Percentiles rank a stretch among this genome's conserved stretches.
Conservation (phyloP, 176 grass and related monocot genomes). For the Eleusine indica region DNA sequence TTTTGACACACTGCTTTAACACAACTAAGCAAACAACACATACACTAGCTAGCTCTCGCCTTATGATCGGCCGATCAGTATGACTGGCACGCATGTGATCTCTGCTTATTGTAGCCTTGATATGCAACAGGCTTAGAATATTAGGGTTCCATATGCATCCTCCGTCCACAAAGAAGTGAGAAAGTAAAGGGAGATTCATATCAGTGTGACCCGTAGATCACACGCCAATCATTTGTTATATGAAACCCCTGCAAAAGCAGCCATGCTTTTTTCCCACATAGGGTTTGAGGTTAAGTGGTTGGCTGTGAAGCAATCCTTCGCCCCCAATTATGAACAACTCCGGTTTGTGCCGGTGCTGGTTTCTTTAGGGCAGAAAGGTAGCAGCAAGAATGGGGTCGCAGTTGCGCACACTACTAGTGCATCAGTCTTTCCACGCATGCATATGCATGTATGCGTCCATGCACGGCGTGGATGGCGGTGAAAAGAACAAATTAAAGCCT, state of each 20-base stretch:
- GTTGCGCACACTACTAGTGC: neutral
- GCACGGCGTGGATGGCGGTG: neutral
- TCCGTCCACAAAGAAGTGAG: neutral
- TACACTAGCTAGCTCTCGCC: no score
- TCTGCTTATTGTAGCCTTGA: slow-evolving; percentile 39
- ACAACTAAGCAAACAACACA: neutral
- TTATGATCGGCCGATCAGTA: no score
- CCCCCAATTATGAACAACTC: slow-evolving; percentile 11
- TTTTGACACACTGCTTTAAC: neutral
- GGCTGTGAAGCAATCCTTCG: slow-evolving; percentile 18
- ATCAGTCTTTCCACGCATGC: slow-evolving; percentile 31
- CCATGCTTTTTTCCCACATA: neutral
- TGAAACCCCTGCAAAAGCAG: slow-evolving; percentile 23
- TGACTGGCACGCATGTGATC: slow-evolving; percentile 30
- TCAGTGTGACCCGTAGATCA: neutral
- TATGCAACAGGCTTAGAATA: slow-evolving; percentile 24
- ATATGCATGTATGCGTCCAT: neutral
- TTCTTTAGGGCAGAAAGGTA: slow-evolving; percentile 24
- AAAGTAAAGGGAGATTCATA: neutral
- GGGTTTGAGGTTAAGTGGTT: slow-evolving; percentile 31
- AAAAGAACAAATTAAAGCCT: neutral
- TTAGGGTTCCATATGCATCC: slow-evolving; percentile 12
- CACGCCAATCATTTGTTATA: slow-evolving; percentile 13
- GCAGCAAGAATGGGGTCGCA: neutral
- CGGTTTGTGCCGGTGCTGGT: slow-evolving; percentile 3